A percentile compares a stretch with the other conserved stretches of the same genome.
Evolutionary conservation across 768 basidiomycete species (phyloP).

Genomic region (Scleroderma citrinum): DNA sequence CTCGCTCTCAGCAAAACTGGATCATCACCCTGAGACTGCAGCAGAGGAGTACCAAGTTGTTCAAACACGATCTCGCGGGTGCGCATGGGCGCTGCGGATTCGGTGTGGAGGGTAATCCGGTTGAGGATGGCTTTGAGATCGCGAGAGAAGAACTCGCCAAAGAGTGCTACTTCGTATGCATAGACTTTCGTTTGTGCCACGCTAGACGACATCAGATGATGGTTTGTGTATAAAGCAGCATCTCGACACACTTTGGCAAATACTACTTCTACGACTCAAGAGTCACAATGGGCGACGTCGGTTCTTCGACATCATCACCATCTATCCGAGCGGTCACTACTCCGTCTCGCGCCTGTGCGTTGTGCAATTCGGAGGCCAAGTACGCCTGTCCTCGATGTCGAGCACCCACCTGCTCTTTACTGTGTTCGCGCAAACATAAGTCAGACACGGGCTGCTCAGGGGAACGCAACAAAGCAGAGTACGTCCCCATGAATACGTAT

Average conservation of each 20-base stretch:
- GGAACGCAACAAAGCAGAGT: conserved; percentile 63
- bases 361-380: conserved; percentile 47
- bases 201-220: conserved; percentile 12
- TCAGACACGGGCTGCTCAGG: conserved; percentile 56
- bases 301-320: conserved; percentile 5
- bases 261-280: background rate
- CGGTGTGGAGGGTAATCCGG: conserved; percentile 75
- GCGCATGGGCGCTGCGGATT: conserved; percentile 70
- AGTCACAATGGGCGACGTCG: conserved; percentile 6
- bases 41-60: conserved; percentile 54
- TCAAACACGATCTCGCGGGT: conserved; percentile 78
- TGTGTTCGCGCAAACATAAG: conserved; percentile 70
- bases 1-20: conserved; percentile 66
- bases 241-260: background rate
- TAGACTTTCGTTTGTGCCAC: conserved; percentile 34
- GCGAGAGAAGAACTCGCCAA: conserved; percentile 73
- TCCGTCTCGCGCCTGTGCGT: conserved; percentile 33
- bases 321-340: conserved; percentile 12
- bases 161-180: conserved; percentile 76
- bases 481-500: conserved; percentile 79
- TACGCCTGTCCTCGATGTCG: conserved; percentile 81
- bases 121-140: conserved; percentile 76
- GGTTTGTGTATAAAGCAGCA: background rate
- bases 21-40: conserved; percentile 50
- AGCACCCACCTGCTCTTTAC: conserved; percentile 64